A percentile compares a stretch with the other conserved stretches of the same genome.
Evolutionary conservation across 805 yeast species (phyloP).

Genomic region (Saturnispora diversa): DNA sequence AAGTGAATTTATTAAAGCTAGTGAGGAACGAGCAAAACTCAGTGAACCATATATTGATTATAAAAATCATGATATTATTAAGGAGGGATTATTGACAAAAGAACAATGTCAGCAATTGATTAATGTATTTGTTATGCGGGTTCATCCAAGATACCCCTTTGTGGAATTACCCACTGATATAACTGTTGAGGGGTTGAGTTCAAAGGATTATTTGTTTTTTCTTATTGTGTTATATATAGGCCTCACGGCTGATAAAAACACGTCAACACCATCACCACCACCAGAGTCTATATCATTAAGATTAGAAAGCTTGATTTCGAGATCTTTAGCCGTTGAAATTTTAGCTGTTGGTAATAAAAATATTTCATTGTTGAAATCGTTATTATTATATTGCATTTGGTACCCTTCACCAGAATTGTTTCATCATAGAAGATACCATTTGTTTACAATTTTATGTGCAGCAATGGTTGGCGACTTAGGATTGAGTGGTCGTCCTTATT

Average conservation of each 20-base stretch:
- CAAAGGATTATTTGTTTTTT: constrained; percentile 52
- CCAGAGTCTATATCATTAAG: constrained; percentile 37
- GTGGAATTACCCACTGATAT: constrained; percentile 42
- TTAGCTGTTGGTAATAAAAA: constrained; percentile 65
- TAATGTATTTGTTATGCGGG: constrained; percentile 36
- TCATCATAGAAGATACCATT: constrained; percentile 68
- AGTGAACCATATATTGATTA: constrained; percentile 23
- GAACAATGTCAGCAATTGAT: constrained; percentile 55
- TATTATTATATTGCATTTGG: constrained; percentile 63
- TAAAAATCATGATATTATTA: constrained; percentile 41
- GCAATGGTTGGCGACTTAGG: constrained; percentile 73
- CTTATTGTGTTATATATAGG: constrained; percentile 57
- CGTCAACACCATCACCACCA: constrained; percentile 18
- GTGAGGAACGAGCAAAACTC: constrained; percentile 35
- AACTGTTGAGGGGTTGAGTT: constrained; percentile 41
- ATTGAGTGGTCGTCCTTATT: constrained; percentile 46
- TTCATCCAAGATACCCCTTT: constrained; percentile 48
- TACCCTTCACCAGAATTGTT: constrained; percentile 78
- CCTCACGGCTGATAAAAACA: constrained; percentile 36
- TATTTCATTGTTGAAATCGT: constrained; percentile 54
- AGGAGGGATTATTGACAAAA: constrained; percentile 46
- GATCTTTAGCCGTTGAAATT: constrained; percentile 47
- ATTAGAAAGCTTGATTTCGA: constrained; percentile 46
- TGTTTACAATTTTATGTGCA: constrained; percentile 56
- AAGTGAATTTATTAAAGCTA: constrained; percentile 36